Evolutionary conservation across 148 eudicot genomes (phyloP).

Genomic region (Drosera capensis): DNA sequence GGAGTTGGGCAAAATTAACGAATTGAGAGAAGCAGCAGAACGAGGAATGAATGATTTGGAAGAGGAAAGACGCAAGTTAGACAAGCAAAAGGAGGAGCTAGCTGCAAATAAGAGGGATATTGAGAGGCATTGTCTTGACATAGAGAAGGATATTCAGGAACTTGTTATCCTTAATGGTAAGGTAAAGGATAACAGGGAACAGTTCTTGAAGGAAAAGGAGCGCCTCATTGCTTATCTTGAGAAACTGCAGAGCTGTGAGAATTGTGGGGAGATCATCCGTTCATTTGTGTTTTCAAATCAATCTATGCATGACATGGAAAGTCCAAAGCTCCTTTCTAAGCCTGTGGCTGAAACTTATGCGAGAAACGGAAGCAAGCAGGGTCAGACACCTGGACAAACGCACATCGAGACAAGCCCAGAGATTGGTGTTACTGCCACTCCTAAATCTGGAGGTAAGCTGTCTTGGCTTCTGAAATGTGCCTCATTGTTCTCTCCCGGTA

Average conservation of each 20-base stretch:
- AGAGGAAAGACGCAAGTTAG: constrained; percentile 37
- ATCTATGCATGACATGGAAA: constrained; percentile 28
- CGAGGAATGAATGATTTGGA: constrained; percentile 76
- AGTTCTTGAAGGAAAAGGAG: constrained; percentile 68
- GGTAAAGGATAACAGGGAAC: constrained; percentile 79
- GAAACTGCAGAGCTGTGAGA: constrained; percentile 47
- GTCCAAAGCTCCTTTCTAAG: constrained; percentile 39
- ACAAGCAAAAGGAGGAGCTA: constrained; percentile 53
- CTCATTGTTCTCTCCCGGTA: constrained; percentile 67
- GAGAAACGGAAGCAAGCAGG: constrained; percentile 22
- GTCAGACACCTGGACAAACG: constrained; percentile 15
- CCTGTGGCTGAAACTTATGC: constrained; percentile 62
- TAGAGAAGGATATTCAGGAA: constrained; percentile 74
- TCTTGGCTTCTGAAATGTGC: constrained; percentile 88
- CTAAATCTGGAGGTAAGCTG: constrained; percentile 42
- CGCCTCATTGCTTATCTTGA: constrained; percentile 67
- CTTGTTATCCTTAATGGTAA: constrained; percentile 61
- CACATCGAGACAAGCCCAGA: constrained; percentile 28
- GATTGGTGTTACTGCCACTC: constrained; percentile 22
- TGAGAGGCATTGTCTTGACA: constrained; percentile 57
- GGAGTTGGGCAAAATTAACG: constrained; percentile 46
- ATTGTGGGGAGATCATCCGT: constrained; percentile 52
- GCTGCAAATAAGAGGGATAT: constrained; percentile 49
- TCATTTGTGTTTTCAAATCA: constrained; percentile 71
- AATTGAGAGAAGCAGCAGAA: constrained; percentile 39